These are phyloP conservation scores for Candida koratica DNA, from an alignment of 805 yeast species.

Conservation along the genomic window DNA sequence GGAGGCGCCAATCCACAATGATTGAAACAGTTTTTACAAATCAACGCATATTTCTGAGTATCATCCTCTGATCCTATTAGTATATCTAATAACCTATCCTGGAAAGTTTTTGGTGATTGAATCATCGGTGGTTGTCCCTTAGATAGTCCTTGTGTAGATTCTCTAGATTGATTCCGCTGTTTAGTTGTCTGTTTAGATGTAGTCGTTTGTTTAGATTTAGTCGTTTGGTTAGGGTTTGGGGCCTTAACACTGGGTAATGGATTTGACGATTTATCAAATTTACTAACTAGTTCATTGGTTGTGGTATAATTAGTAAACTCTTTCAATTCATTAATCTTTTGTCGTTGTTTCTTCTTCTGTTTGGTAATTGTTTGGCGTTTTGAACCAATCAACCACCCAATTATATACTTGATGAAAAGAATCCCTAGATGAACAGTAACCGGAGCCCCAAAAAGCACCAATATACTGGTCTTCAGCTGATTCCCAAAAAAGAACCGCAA, in stretches of 20 bases:
- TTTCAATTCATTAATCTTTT: slow-evolving; percentile 64
- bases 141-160: not conserved
- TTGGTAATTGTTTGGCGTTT: slow-evolving; percentile 19
- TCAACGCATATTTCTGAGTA: slow-evolving; percentile 61
- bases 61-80: slow-evolving; percentile 60
- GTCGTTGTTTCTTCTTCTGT: slow-evolving; percentile 44
- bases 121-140: slow-evolving; percentile 1
- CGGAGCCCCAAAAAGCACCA: slow-evolving; percentile 24
- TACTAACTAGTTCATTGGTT: slow-evolving; percentile 66
- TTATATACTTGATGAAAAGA: slow-evolving; percentile 18
- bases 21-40: slow-evolving; percentile 58
- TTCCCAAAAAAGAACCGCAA: slow-evolving; percentile 23
- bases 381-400: slow-evolving; percentile 16
- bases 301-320: slow-evolving; percentile 68
- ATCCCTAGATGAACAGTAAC: slow-evolving; percentile 17
- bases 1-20: slow-evolving; percentile 86
- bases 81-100: slow-evolving; percentile 36
- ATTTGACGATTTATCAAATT: slow-evolving; percentile 35
- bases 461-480: slow-evolving; percentile 21
- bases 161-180: not conserved
- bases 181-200: not conserved
- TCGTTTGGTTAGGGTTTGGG: not conserved
- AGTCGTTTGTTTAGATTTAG: too few species aligned
- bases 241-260: not conserved
- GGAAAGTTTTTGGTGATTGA: slow-evolving; percentile 22